A percentile compares a stretch with the other conserved stretches of the same genome.
Conservation (phyloP, 495 filamentous ascomycete species). For the Aspergillus ellipticus region DNA sequence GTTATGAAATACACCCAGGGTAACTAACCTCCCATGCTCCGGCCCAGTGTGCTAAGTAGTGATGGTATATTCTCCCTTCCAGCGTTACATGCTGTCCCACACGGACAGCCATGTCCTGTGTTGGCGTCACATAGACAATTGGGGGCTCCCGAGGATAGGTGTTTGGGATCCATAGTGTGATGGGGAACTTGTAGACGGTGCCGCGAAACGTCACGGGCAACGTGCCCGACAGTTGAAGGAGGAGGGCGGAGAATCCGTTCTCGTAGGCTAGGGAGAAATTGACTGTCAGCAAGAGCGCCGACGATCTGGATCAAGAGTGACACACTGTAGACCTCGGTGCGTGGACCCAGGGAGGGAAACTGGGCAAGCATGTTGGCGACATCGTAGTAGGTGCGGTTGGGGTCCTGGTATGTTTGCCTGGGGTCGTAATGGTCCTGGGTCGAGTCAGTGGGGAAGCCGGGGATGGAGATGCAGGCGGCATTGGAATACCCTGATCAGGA, state of each 20-base stretch:
- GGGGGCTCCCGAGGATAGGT: slow-evolving; percentile 83
- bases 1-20: not conserved
- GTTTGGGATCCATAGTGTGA: slow-evolving; percentile 94
- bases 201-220: slow-evolving; percentile 86
- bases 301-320: not conserved
- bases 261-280: slow-evolving; percentile 64
- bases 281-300: slow-evolving; percentile 2
- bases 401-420: slow-evolving; percentile 85
- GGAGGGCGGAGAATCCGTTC: slow-evolving; percentile 79
- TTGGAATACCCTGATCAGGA: slow-evolving; percentile 67
- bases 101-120: slow-evolving; percentile 81
- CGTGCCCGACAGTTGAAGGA: slow-evolving; percentile 82
- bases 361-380: slow-evolving; percentile 77
- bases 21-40: slow-evolving; percentile 84
- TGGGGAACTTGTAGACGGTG: slow-evolving; percentile 83
- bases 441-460: slow-evolving; percentile 10
- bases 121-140: slow-evolving; percentile 82
- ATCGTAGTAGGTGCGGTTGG: slow-evolving; percentile 88
- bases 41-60: slow-evolving; percentile 85
- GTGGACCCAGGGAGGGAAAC: slow-evolving; percentile 80
- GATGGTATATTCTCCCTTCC: slow-evolving; percentile 94
- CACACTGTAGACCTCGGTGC: slow-evolving; percentile 95
- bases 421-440: slow-evolving; percentile 85
- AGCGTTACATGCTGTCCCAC: slow-evolving; percentile 92
- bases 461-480: not conserved